Conservation (phyloP, 371 early-diverging fungal species). For the Lichtheimia hyalospora region DNA sequence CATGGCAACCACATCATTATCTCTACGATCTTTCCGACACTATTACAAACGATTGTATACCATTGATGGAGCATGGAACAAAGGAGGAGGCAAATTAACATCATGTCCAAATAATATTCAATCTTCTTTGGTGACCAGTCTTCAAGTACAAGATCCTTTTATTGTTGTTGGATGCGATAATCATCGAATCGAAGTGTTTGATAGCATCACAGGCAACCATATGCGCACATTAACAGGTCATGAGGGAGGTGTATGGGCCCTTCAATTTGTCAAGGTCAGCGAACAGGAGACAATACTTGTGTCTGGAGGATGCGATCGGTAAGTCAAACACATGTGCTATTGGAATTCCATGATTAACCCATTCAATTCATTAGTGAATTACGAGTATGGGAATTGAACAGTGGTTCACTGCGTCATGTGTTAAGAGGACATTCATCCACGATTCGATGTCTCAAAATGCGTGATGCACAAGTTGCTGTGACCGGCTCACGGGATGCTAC, state of each 20-base stretch:
- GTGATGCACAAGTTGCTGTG: conserved; percentile 65
- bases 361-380: conserved; percentile 57
- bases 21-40: conserved; percentile 60
- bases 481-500: conserved; percentile 91
- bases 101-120: conserved; percentile 55
- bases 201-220: conserved; percentile 65
- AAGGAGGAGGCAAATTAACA: conserved; percentile 61
- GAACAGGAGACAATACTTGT: conserved; percentile 59
- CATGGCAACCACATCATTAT: background rate
- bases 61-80: conserved; percentile 72
- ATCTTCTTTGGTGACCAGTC: conserved; percentile 77
- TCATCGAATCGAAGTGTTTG: conserved; percentile 80
- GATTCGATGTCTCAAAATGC: conserved; percentile 79
- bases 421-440: conserved; percentile 90
- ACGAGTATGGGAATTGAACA: conserved; percentile 85
- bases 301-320: conserved; percentile 80
- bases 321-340: conserved; percentile 9
- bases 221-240: conserved; percentile 79
- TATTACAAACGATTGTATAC: conserved; percentile 71
- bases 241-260: conserved; percentile 93
- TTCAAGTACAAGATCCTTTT: conserved; percentile 84
- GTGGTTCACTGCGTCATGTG: conserved; percentile 70
- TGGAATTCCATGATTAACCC: conserved; percentile 1
- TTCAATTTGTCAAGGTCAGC: conserved; percentile 69
- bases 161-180: conserved; percentile 88